These are phyloP conservation scores for Periconia digitata DNA, from an alignment of 2,329 filamentous ascomycete species.

Conservation along the genomic window DNA sequence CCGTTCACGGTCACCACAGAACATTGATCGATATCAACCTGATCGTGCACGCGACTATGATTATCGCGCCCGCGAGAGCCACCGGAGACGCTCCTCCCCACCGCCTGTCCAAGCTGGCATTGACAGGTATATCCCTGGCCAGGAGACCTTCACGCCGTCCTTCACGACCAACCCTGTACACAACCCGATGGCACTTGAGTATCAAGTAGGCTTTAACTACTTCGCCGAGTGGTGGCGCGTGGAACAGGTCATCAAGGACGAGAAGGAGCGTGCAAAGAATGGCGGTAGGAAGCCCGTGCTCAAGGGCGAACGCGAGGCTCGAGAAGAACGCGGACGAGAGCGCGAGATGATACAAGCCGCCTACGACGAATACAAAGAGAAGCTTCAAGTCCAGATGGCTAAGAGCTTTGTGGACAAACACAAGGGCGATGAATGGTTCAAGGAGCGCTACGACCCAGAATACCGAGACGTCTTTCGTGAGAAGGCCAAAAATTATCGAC, in stretches of 20 bases:
- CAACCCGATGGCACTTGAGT: conserved; percentile 72
- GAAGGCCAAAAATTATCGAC: conserved; percentile 78
- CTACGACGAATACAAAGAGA: conserved; percentile 67
- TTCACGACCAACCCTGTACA: conserved; percentile 66
- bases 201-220: conserved; percentile 82
- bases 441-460: conserved; percentile 87
- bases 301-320: conserved; percentile 64
- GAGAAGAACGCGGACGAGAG: conserved; percentile 77
- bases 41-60: conserved; percentile 71
- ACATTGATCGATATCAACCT: conserved; percentile 77
- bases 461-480: conserved; percentile 73
- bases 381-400: conserved; percentile 73
- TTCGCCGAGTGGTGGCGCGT: conserved; percentile 86
- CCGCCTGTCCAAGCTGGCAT: conserved; percentile 68
- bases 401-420: conserved; percentile 87
- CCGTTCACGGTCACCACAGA: conserved; percentile 71
- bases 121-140: conserved; percentile 81
- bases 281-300: conserved; percentile 68
- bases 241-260: conserved; percentile 80
- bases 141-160: conserved; percentile 57
- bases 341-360: conserved; percentile 74
- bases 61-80: conserved; percentile 61
- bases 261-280: conserved; percentile 70
- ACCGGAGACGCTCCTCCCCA: conserved; percentile 61
- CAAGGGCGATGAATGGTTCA: conserved; percentile 97